Evolutionary conservation across 139 green algal genomes (phyloP).

Genomic region (Pedinophyceae sp.): DNA sequence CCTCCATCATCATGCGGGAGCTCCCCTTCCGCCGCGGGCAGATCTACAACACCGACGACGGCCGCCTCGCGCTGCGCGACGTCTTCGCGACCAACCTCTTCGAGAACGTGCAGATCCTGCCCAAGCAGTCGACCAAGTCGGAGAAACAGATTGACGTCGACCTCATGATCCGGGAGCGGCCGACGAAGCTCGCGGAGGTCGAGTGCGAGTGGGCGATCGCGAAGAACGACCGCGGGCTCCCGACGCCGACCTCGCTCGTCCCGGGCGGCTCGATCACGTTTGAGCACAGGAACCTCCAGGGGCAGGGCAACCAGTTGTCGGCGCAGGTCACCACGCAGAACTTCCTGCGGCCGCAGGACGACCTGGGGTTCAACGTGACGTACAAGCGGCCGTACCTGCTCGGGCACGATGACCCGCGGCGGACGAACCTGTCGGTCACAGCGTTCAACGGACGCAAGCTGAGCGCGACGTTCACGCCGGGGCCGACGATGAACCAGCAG

Average conservation of each 20-base stretch:
- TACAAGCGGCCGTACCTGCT: slow-evolving; percentile 44
- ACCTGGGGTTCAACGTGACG: slow-evolving; percentile 43
- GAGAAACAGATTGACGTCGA: slow-evolving; percentile 47
- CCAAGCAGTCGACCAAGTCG: slow-evolving; percentile 31
- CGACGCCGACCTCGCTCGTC: slow-evolving; percentile 26
- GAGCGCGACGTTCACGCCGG: slow-evolving; percentile 67
- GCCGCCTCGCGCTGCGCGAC: slow-evolving; percentile 46
- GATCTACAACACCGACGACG: slow-evolving; percentile 60
- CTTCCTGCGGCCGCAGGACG: slow-evolving; percentile 48
- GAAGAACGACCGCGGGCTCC: slow-evolving; percentile 30
- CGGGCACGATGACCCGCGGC: slow-evolving; percentile 33
- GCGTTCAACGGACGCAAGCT: slow-evolving; percentile 78
- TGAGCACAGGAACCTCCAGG: slow-evolving; percentile 51
- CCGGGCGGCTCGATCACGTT: slow-evolving; percentile 30
- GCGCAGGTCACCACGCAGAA: slow-evolving; percentile 46
- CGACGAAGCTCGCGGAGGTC: slow-evolving; percentile 32
- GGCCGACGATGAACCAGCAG: slow-evolving; percentile 26
- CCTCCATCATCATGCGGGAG: slow-evolving; percentile 31
- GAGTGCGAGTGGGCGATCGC: slow-evolving; percentile 52
- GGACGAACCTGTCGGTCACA: slow-evolving; percentile 20
- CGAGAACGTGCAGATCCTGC: slow-evolving; percentile 58
- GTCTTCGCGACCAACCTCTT: slow-evolving; percentile 60
- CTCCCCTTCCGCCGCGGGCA: slow-evolving; percentile 33
- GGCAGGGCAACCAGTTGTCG: slow-evolving; percentile 30
- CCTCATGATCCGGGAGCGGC: slow-evolving; percentile 51